Evolutionary conservation across 768 basidiomycete species (phyloP).

Genomic region (Boletus sensibilis): DNA sequence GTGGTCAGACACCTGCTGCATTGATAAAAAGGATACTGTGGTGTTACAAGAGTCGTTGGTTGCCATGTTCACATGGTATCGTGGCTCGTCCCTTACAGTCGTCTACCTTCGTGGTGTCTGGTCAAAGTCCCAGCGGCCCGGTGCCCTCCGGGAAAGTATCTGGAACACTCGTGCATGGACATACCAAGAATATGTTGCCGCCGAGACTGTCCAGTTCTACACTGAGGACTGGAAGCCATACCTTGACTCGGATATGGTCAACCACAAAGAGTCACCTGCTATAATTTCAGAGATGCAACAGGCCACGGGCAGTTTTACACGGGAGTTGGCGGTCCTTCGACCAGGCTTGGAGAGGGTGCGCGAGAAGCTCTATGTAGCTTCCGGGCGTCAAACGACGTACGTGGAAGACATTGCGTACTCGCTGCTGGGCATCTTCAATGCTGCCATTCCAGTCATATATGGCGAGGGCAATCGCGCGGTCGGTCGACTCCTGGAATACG

Average conservation of each 20-base stretch:
- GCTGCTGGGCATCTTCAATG: constrained; percentile 14
- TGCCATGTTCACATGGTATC: constrained; percentile 20
- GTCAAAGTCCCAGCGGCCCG: no score
- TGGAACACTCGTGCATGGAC: no score
- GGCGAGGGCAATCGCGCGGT: constrained; percentile 7
- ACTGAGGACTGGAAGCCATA: constrained; percentile 12
- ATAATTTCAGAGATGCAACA: constrained; percentile 5
- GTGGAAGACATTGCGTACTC: constrained; percentile 19
- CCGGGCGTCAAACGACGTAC: constrained; percentile 8
- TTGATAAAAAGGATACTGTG: background rate
- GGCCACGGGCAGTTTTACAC: background rate
- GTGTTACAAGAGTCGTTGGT: constrained; percentile 10
- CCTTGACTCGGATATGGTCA: background rate
- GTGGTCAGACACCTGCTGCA: constrained; percentile 1
- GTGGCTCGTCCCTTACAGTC: no score
- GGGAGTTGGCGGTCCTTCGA: background rate
- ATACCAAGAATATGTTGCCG: constrained; percentile 7
- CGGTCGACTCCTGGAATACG: background rate
- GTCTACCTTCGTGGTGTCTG: no score
- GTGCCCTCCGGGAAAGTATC: no score
- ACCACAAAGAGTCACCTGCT: constrained; percentile 3
- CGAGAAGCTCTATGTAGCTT: constrained; percentile 14
- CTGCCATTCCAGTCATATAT: constrained; percentile 10
- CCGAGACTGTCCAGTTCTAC: constrained; percentile 10
- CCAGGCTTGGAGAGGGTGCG: background rate